Percentiles rank a stretch among this genome's conserved stretches.
Evolutionary conservation across 2,329 filamentous ascomycete species (phyloP).

Genomic region (Aureobasidium sp.): DNA sequence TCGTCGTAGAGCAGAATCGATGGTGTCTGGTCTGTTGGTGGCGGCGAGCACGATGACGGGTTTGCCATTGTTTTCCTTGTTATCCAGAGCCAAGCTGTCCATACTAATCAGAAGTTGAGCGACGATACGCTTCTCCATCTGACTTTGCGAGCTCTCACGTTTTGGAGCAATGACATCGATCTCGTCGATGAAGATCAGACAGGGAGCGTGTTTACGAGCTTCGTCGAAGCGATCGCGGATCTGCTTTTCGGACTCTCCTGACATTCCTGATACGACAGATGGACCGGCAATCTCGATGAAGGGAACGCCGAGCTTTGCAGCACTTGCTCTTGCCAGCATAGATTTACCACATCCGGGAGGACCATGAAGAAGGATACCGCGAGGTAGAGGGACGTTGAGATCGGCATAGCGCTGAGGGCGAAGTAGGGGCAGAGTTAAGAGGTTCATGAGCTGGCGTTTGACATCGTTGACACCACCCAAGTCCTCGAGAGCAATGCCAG

Average conservation of each 20-base stretch:
- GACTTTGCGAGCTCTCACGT: conserved; percentile 69
- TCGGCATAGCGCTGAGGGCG: conserved; percentile 56
- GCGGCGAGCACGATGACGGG: conserved; percentile 86
- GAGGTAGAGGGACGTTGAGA: conserved; percentile 59
- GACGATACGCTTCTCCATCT: conserved; percentile 84
- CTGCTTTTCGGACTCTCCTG: conserved; percentile 80
- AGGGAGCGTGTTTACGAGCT: conserved; percentile 76
- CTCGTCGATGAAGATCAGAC: conserved; percentile 84
- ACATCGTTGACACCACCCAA: conserved; percentile 70
- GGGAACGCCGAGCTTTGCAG: conserved; percentile 63
- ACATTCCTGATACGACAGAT: conserved; percentile 77
- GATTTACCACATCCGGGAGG: conserved; percentile 84
- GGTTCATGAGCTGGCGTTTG: conserved; percentile 58
- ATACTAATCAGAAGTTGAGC: conserved; percentile 78
- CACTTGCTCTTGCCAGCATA: conserved; percentile 71
- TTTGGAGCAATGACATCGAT: conserved; percentile 88
- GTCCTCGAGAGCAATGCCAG: conserved; percentile 59
- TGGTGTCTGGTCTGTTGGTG: conserved; percentile 76
- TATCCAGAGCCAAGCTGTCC: conserved; percentile 64
- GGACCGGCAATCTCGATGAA: conserved; percentile 78
- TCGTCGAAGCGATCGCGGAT: conserved; percentile 80
- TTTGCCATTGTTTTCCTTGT: conserved; percentile 53
- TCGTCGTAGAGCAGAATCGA: conserved; percentile 69
- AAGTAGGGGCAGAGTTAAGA: conserved; percentile 65
- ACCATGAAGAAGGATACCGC: conserved; percentile 70